These are phyloP conservation scores for Globisporangium paroecandrum DNA, from an alignment of 352 stramenopile species.

Conservation along the genomic window DNA sequence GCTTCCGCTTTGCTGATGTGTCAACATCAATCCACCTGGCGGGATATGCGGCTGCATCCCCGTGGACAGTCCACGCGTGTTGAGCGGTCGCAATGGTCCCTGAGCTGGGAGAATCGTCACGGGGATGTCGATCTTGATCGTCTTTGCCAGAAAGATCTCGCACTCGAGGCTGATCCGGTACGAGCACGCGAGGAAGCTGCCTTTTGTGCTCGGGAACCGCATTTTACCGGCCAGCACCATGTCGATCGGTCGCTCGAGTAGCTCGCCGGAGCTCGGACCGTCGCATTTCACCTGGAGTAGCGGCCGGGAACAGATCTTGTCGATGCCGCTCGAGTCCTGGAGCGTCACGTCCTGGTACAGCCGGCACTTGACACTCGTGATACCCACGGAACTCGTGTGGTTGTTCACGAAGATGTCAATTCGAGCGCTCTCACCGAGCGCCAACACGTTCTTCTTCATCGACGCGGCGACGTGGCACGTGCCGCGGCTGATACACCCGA, in stretches of 20 bases:
- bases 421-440: slow-evolving; percentile 48
- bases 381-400: slow-evolving; percentile 47
- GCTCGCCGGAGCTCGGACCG: slow-evolving; percentile 41
- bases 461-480: slow-evolving; percentile 60
- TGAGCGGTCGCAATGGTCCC: slow-evolving; percentile 11
- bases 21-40: not conserved
- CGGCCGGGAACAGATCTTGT: slow-evolving; percentile 37
- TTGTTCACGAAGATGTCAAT: slow-evolving; percentile 77
- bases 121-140: slow-evolving; percentile 34
- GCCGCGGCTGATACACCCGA: slow-evolving; percentile 52
- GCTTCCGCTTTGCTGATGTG: not conserved
- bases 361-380: slow-evolving; percentile 48
- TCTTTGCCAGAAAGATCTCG: slow-evolving; percentile 30
- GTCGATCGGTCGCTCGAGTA: slow-evolving; percentile 61
- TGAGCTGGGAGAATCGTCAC: slow-evolving; percentile 29
- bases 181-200: slow-evolving; percentile 52
- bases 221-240: slow-evolving; percentile 50
- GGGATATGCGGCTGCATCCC: not conserved
- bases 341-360: slow-evolving; percentile 64
- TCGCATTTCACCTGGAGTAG: slow-evolving; percentile 53
- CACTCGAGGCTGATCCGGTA: slow-evolving; percentile 66
- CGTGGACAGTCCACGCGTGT: not conserved
- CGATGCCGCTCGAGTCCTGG: slow-evolving; percentile 30
- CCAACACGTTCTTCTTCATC: slow-evolving; percentile 63
- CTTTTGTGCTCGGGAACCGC: slow-evolving; percentile 49